Evolutionary conservation across 2,329 filamentous ascomycete genomes (phyloP), one percentile per base, ranked within the genome.

Genomic region (Neonectria ditissima): DNA sequence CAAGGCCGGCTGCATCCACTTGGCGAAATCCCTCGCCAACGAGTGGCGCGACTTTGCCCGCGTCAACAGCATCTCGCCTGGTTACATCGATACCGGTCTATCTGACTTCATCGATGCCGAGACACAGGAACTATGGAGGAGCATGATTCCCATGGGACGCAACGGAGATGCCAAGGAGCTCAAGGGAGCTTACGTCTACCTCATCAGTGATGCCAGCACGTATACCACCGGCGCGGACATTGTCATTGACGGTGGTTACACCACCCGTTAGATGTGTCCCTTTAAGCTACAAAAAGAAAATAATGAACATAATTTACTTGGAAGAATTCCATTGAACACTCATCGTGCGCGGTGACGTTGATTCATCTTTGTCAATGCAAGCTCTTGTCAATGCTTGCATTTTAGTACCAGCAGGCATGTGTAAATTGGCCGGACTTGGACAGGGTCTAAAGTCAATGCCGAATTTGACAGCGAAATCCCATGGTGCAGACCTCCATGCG

Each of bases 141-240:
- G 80, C 16, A 86, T 87, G 84, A 78, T 84, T 0, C 78, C 79
- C 2, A 69, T 86, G 16, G 83, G 86, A 39, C 83, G 88, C 64
- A 83, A 89, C 65, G 88, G 86, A 26, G 84, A 90, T 71, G 87
- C 87, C 4, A 89, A 88, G 80, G 88, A 90, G 80, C 80, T 90
- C 67, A 90, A 90, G 82, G 88, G 86, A 5, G 75, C 84, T 14
- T 87, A 86, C 67, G 75, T 86, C 39, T 86, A 86, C 70, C 76
- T 86, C 30, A 82, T 81, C n/a, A 84, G 82, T 28, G 82, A 84
- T 62, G 84, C 84, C 2, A 80, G 78, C 34, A 82, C 80, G 16
- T 86, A 85, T 73, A 83, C 80, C 69, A 86, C 83, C 11, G 83
- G 83, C 45, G 78, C 80, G 52, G 83, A 85, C 67, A 69, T 84